Evolutionary conservation across 257 asterid genomes (phyloP).

Genomic region (Solanum tarijense): DNA sequence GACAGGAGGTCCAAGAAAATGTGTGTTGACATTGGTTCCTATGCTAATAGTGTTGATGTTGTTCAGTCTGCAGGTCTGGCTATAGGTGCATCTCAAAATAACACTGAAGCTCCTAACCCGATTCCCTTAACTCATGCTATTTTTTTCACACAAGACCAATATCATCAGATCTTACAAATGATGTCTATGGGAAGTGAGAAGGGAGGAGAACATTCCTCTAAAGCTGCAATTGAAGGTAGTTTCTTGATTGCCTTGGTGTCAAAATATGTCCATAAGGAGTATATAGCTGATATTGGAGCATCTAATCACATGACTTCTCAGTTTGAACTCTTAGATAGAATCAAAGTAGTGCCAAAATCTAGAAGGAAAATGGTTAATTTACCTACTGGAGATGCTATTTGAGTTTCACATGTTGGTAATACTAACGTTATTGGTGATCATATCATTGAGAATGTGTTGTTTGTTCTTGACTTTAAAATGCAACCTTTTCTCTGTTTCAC

Average conservation of each 20-base stretch:
- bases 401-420: neutral
- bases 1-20: no score
- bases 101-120: neutral
- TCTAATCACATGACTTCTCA: neutral
- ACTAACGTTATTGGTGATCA: neutral
- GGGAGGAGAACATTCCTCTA: no score
- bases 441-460: neutral
- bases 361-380: neutral
- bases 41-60: neutral
- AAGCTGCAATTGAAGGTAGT: neutral
- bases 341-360: no score
- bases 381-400: neutral
- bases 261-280: neutral
- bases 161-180: neutral
- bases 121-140: neutral
- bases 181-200: neutral
- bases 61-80: neutral
- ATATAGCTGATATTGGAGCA: no score
- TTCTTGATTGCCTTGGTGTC: neutral
- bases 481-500: neutral
- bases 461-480: neutral
- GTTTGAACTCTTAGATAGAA: neutral
- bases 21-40: no score
- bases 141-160: neutral
- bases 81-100: neutral